A percentile compares a stretch with the other conserved stretches of the same genome.
Conservation (phyloP, 768 basidiomycete genomes). For the Dacryopinax primogenitus region DNA sequence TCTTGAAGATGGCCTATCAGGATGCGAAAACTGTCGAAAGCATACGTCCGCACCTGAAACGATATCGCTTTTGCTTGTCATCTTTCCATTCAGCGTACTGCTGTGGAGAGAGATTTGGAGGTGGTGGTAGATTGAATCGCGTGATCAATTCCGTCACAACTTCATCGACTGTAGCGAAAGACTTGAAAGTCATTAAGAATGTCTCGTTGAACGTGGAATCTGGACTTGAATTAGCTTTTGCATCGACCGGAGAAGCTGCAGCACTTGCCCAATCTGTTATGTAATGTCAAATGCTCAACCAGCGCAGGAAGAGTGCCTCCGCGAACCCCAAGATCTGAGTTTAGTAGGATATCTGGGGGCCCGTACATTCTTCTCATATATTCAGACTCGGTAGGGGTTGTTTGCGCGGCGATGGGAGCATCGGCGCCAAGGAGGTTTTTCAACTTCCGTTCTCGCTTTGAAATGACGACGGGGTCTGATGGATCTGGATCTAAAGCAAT, state of each 20-base stretch:
- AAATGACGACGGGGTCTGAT: not conserved
- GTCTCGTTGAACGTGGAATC: slow-evolving; percentile 73
- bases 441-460: slow-evolving; percentile 35
- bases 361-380: slow-evolving; percentile 73
- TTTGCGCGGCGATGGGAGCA: slow-evolving; percentile 34
- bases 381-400: slow-evolving; percentile 49
- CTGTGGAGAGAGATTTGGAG: slow-evolving; percentile 44
- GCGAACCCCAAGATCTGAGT: slow-evolving; percentile 68
- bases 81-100: slow-evolving; percentile 71
- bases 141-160: slow-evolving; percentile 68
- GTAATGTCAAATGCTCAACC: slow-evolving; percentile 80
- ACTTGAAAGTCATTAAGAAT: slow-evolving; percentile 93
- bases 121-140: slow-evolving; percentile 68
- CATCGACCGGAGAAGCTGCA: not conserved
- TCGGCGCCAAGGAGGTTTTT: slow-evolving; percentile 54
- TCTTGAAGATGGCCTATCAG: slow-evolving; percentile 29
- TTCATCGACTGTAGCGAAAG: slow-evolving; percentile 73
- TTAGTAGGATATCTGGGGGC: slow-evolving; percentile 69
- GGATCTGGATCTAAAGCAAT: not conserved
- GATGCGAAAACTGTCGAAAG: slow-evolving; percentile 10
- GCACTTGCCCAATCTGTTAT: slow-evolving; percentile 67
- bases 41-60: slow-evolving; percentile 51
- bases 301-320: slow-evolving; percentile 79
- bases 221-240: slow-evolving; percentile 22
- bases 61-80: slow-evolving; percentile 75